Evolutionary conservation across 2,329 filamentous ascomycete genomes (phyloP).

Genomic region (Aureobasidium sp.): DNA sequence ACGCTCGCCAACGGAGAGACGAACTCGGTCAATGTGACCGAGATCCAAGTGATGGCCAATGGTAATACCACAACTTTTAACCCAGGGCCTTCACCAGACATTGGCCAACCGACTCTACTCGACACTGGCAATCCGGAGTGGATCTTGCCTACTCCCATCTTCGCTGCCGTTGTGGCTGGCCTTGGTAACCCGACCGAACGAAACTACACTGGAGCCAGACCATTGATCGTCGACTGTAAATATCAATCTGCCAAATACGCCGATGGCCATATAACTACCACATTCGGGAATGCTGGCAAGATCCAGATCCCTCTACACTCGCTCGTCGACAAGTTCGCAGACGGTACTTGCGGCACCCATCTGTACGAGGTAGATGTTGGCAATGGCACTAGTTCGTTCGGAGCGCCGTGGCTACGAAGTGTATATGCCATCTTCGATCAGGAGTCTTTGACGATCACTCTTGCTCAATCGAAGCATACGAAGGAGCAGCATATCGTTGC

Average conservation of each 20-base stretch:
- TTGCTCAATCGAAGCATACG: background rate
- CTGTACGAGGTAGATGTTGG: background rate
- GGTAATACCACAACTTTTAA: background rate
- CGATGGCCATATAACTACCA: background rate
- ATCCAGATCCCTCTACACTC: background rate
- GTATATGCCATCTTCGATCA: background rate
- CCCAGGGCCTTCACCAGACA: background rate
- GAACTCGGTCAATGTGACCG: background rate
- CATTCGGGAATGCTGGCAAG: background rate
- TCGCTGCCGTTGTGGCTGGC: background rate
- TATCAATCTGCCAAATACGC: background rate
- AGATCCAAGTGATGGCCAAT: background rate
- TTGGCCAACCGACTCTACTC: background rate
- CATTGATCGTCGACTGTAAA: background rate
- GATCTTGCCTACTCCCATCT: background rate
- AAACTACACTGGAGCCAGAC: background rate
- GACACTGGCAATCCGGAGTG: background rate
- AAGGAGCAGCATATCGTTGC: too few relatives aligned
- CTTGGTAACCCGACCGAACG: background rate
- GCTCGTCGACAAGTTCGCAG: background rate
- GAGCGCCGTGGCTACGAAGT: background rate
- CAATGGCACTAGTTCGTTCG: background rate
- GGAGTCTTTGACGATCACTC: background rate
- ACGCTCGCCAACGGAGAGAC: background rate
- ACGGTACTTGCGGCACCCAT: background rate